Evolutionary conservation across 305 asterid genomes (phyloP), one percentile per base, ranked within the genome.

Genomic region (Fraxinus xanthoxyloides): DNA sequence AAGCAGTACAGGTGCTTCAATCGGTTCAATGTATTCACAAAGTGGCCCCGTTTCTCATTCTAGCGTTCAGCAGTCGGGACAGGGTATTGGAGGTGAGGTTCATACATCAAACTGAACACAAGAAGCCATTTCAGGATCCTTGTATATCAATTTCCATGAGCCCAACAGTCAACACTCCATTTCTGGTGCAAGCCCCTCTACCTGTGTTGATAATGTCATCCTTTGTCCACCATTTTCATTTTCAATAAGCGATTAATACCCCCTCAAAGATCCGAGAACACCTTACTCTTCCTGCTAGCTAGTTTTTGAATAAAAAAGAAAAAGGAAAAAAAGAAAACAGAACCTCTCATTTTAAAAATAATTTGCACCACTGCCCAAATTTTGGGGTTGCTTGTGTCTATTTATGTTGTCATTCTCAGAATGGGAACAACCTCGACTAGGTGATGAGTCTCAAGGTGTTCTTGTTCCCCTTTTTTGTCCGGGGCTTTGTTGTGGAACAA

Each of bases 221-320:
- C 43, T 15, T 12, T 73, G 76, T 76, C 82, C 72, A 9, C 59
- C 82, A 36, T 78, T 77, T 77, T 83, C 84, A 32, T 80, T 81
- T 85, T 73, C 80, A 93, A 92, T 91, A 92, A 94, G 88, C 84
- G 92, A 88, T 85, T 82, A 82, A 85, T 87, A 83, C 82, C 88
- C 79, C 79, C 82, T 72, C 36, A 81, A 82, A 76, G 72, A 84
- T 86, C 90, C 86, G 43, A 85, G 86, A 81, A 84, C 82, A 84
- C 87, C 86, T 73, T 89, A 82, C 82, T 84, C 87, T 85, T 88
- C 87, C 86, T 78, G 82, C 86, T 88, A 81, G 88, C 90, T 79
- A 85, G 89, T 76, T 86, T 90, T 86, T 79, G 87, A 89, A 91
- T 85, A 15, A 48, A 48, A 48, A 3, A 13, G 17, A 3, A 13